Percentiles rank a stretch among this genome's conserved stretches.
phyloP scores from a whole-genome alignment of 2,329 filamentous ascomycete genomes.

The Septoria petroselini region DNA sequence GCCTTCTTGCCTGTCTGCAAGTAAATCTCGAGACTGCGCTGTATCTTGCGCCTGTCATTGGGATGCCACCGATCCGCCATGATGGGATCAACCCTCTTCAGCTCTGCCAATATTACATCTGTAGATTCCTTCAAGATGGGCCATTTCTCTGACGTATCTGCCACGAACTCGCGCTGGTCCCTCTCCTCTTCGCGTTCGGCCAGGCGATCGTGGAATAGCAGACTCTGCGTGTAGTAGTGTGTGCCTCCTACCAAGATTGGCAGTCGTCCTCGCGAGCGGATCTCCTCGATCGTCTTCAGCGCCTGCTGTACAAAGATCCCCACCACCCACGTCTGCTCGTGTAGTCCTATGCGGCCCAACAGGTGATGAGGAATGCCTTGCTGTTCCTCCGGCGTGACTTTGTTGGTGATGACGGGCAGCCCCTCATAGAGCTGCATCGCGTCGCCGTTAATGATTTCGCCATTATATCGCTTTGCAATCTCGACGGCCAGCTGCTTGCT shows the following conservation, averaged over 20 bases:
- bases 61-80: constrained; percentile 95
- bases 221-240: constrained; percentile 88
- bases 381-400: constrained; percentile 72
- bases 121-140: constrained; percentile 71
- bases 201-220: constrained; percentile 75
- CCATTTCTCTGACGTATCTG: constrained; percentile 45
- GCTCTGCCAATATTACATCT: constrained; percentile 66
- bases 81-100: constrained; percentile 76
- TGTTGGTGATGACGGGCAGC: constrained; percentile 92
- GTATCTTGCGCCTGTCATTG: constrained; percentile 85
- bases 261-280: constrained; percentile 71
- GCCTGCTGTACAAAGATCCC: constrained; percentile 72
- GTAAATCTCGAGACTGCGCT: constrained; percentile 84
- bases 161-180: constrained; percentile 28
- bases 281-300: constrained; percentile 67
- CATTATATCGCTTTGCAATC: constrained; percentile 75
- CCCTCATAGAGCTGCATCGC: constrained; percentile 97
- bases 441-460: constrained; percentile 95
- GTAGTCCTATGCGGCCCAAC: constrained; percentile 70
- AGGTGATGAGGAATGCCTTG: constrained; percentile 83
- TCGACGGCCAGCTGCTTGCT: constrained; percentile 75
- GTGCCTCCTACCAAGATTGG: constrained; percentile 93
- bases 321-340: constrained; percentile 80
- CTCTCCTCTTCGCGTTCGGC: constrained; percentile 48
- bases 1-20: constrained; percentile 76